phyloP scores from a whole-genome alignment of 1,284 basidiomycete species.

The Cerrena zonata region DNA sequence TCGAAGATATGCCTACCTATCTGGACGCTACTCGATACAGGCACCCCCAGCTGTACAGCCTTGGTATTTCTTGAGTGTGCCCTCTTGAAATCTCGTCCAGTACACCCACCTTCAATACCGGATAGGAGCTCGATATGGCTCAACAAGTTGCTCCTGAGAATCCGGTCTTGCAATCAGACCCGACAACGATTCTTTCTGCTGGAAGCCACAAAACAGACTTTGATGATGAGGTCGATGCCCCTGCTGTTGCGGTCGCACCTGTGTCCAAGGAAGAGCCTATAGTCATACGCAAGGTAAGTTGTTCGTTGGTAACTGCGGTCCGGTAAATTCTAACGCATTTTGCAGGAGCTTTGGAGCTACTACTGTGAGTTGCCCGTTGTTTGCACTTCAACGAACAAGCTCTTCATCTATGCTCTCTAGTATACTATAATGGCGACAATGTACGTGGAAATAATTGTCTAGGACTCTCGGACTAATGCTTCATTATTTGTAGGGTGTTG shows the following conservation, averaged over 20 bases:
- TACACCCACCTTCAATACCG: neutral
- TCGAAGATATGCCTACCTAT: neutral
- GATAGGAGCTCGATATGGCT: neutral
- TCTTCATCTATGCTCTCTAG: constrained; percentile 30
- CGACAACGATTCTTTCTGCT: neutral
- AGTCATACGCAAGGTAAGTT: constrained; percentile 26
- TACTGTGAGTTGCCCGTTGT: constrained; percentile 43
- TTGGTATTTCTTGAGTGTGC: neutral
- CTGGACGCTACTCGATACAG: neutral
- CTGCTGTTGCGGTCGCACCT: constrained; percentile 14
- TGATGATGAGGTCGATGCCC: neutral
- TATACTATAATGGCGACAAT: constrained; percentile 70
- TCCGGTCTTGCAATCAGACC: neutral
- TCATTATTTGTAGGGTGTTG: constrained; percentile 44
- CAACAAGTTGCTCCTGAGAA: neutral
- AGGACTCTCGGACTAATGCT: neutral
- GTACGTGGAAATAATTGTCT: constrained; percentile 34
- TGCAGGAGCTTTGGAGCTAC: constrained; percentile 66
- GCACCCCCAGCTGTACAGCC: neutral
- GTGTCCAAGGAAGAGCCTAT: constrained; percentile 23
- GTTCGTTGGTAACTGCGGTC: neutral
- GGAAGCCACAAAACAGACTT: neutral
- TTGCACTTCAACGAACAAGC: no score
- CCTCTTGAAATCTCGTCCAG: neutral
- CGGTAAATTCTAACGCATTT: neutral